Evolutionary conservation across 805 yeast species (phyloP).

Genomic region (Yarrowia sp.): DNA sequence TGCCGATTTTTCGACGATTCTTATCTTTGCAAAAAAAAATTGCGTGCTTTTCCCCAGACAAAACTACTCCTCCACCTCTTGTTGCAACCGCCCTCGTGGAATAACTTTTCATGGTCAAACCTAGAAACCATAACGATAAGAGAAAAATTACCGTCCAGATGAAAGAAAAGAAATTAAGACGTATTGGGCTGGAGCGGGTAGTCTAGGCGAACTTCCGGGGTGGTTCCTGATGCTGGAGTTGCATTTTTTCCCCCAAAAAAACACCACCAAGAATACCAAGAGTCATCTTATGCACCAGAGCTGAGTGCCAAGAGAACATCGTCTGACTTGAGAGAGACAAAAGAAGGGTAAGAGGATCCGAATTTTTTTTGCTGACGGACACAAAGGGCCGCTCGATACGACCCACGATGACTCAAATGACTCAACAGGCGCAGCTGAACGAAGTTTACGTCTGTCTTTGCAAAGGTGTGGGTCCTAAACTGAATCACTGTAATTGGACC

Average conservation of each 20-base stretch:
- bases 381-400: background rate
- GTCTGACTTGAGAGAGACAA: background rate
- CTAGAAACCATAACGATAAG: background rate
- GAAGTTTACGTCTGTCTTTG: background rate
- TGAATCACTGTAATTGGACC: background rate
- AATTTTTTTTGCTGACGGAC: background rate
- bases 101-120: background rate
- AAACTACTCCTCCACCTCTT: no score
- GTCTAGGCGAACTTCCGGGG: background rate
- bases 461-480: background rate
- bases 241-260: no score
- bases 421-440: background rate
- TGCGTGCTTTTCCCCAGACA: no score
- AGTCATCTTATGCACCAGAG: background rate
- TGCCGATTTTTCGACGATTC: no score
- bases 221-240: no score
- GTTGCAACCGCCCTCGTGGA: no score
- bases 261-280: no score
- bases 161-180: background rate
- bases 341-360: no score
- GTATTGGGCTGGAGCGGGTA: background rate
- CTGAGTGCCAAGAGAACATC: background rate
- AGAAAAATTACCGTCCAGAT: background rate
- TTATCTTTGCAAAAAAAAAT: no score
- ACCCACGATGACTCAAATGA: constrained; percentile 8